Percentiles rank a stretch among this genome's conserved stretches.
These are phyloP conservation scores for Eucalyptus marginata DNA, from an alignment of 345 rosid genomes.

Conservation along the genomic window DNA sequence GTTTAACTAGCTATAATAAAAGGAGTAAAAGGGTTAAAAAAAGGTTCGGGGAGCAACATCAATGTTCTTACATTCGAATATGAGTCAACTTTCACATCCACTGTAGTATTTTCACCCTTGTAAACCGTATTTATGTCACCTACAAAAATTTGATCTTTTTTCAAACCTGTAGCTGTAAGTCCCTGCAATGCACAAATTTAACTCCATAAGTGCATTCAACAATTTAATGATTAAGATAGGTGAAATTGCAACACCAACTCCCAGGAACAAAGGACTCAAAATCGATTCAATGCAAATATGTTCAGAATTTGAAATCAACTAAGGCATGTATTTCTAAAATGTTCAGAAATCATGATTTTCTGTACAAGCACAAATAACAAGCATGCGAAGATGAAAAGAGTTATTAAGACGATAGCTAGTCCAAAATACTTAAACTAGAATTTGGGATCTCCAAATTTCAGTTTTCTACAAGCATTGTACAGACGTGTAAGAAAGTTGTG, in stretches of 20 bases:
- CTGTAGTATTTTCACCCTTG: conserved; percentile 49
- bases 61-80: conserved; percentile 45
- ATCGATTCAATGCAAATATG: not conserved
- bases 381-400: not conserved
- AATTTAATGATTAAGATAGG: not conserved
- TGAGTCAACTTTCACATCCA: conserved; percentile 70
- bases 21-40: not conserved
- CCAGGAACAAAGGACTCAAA: not conserved
- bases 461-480: not conserved
- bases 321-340: not conserved
- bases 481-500: not conserved
- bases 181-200: conserved; percentile 22
- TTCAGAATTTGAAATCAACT: not conserved
- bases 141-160: conserved; percentile 43
- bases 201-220: not conserved
- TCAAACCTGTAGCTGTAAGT: conserved; percentile 61
- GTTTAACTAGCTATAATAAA: not conserved
- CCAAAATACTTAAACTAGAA: not conserved
- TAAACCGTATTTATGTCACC: conserved; percentile 64
- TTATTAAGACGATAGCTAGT: not conserved
- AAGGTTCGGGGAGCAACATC: not conserved
- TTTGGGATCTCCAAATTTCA: not conserved
- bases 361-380: not conserved
- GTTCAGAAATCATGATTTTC: not conserved
- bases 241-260: not conserved